Conservation (phyloP, 768 basidiomycete genomes). For the Boletus tylopilopsis region DNA sequence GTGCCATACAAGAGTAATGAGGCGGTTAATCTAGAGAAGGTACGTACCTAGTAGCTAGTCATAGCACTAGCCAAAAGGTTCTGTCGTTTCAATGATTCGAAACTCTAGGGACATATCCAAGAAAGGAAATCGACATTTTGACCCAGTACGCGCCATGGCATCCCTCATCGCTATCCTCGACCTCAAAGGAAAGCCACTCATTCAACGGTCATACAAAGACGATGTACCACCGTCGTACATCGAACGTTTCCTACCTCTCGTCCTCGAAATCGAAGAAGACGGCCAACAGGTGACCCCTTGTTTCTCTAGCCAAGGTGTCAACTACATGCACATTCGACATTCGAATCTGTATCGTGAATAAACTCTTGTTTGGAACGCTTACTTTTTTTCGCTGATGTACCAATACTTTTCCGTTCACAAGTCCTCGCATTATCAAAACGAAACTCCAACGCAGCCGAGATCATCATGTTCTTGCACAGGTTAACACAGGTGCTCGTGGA, state of each 20-base stretch:
- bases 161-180: conserved; percentile 91
- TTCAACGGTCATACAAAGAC: conserved; percentile 94
- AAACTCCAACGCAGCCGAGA: conserved; percentile 93
- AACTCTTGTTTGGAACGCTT: conserved; percentile 3
- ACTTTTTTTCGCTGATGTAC: neutral
- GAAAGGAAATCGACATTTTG: neutral
- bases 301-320: conserved; percentile 91
- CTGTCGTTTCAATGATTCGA: no score
- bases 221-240: conserved; percentile 88
- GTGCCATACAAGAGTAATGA: no score
- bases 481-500: conserved; percentile 90
- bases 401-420: conserved; percentile 26
- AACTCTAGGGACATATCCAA: neutral
- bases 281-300: conserved; percentile 95
- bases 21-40: no score
- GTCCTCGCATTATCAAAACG: conserved; percentile 95
- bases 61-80: no score
- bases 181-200: conserved; percentile 97
- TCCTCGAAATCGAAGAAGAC: conserved; percentile 97
- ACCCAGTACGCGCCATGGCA: conserved; percentile 39
- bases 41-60: no score
- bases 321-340: conserved; percentile 98
- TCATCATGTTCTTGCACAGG: conserved; percentile 94
- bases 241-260: conserved; percentile 88
- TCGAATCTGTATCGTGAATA: conserved; percentile 91